These are phyloP conservation scores for Geranium rotundifolium DNA, from an alignment of 345 rosid genomes.

Conservation along the genomic window DNA sequence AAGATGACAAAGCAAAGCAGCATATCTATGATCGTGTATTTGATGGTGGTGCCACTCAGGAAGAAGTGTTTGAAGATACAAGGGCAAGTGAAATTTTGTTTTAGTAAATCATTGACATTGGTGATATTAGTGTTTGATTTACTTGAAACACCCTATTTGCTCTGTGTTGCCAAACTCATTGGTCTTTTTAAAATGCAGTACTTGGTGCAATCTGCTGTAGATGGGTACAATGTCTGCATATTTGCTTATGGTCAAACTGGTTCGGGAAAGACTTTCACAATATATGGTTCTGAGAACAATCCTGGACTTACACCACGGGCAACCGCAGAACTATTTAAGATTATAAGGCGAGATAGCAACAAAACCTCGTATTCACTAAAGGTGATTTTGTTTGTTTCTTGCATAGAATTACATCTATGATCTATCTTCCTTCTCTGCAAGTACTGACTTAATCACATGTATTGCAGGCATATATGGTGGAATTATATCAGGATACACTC, in stretches of 20 bases:
- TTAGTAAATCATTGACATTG: too few relatives aligned
- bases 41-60: constrained; percentile 66
- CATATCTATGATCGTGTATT: constrained; percentile 90
- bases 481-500: constrained; percentile 88
- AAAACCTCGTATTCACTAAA: constrained; percentile 75
- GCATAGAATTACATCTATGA: background rate
- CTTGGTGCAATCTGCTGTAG: constrained; percentile 90
- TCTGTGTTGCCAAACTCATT: background rate
- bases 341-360: constrained; percentile 61
- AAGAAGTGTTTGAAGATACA: constrained; percentile 84
- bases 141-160: background rate
- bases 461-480: constrained; percentile 87
- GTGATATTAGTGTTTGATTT: background rate
- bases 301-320: constrained; percentile 93
- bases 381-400: constrained; percentile 25
- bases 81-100: constrained; percentile 27
- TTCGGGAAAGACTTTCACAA: constrained; percentile 94
- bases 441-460: constrained; percentile 1
- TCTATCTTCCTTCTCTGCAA: background rate
- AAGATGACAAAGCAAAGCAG: constrained; percentile 79
- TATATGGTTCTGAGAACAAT: constrained; percentile 64
- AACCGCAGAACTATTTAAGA: constrained; percentile 72
- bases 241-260: constrained; percentile 99
- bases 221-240: constrained; percentile 92
- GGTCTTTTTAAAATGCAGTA: constrained; percentile 34